Conservation (phyloP, 139 green algal species). For the Picochlorum sp. region DNA sequence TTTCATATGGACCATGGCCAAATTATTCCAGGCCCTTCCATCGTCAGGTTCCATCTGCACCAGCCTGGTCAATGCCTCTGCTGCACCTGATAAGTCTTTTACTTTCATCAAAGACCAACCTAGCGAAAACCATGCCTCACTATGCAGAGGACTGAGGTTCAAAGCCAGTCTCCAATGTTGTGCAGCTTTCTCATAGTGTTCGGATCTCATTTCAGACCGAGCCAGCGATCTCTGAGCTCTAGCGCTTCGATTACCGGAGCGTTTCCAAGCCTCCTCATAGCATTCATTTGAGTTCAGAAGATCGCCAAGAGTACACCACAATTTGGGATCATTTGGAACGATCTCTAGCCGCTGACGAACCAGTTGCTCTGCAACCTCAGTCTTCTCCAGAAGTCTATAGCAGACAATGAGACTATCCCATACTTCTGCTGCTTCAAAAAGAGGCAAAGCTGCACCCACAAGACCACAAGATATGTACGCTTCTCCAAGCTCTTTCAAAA, state of each 20-base stretch:
- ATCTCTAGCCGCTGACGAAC: conserved; percentile 53
- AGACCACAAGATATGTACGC: conserved; percentile 65
- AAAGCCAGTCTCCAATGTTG: conserved; percentile 66
- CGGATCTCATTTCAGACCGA: conserved; percentile 9
- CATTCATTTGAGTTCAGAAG: conserved; percentile 52
- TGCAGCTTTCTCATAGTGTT: conserved; percentile 38
- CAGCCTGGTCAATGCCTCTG: conserved; percentile 55
- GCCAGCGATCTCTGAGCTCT: conserved; percentile 69
- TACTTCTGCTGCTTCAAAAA: conserved; percentile 78
- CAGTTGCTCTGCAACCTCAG: conserved; percentile 48
- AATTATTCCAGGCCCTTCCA: conserved; percentile 91
- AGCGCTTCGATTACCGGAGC: conserved; percentile 40
- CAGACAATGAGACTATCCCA: conserved; percentile 84
- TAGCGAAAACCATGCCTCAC: conserved; percentile 80
- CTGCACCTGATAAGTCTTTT: conserved; percentile 17
- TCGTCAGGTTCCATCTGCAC: conserved; percentile 71
- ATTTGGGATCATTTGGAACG: conserved; percentile 54
- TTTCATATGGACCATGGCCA: conserved; percentile 74
- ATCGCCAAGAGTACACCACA: conserved; percentile 86
- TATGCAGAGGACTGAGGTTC: conserved; percentile 70
- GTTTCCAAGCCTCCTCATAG: conserved; percentile 71
- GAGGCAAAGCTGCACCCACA: conserved; percentile 53
- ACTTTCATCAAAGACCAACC: conserved; percentile 67
- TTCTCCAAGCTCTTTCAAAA: conserved; percentile 75
- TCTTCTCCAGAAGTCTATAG: conserved; percentile 80